Conservation (phyloP, 768 basidiomycete genomes). For the Tulasnella sp. region DNA sequence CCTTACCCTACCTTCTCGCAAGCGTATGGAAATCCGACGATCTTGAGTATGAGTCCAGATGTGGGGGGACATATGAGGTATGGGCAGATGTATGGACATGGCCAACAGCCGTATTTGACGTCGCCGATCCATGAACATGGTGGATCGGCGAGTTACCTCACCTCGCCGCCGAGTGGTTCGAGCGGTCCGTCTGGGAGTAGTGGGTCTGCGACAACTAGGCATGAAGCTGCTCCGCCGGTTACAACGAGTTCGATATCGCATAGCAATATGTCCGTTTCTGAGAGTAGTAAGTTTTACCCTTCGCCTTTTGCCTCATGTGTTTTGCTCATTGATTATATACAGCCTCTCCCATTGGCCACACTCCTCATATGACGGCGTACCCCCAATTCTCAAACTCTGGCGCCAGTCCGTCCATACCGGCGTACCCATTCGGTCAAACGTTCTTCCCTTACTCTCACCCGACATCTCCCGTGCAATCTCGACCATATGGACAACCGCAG, state of each 20-base stretch:
- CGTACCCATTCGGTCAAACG: background rate
- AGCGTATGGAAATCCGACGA: background rate
- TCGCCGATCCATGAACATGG: background rate
- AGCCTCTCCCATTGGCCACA: background rate
- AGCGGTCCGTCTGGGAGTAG: background rate
- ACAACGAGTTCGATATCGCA: background rate
- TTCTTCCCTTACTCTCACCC: slow-evolving; percentile 3
- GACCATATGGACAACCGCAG: background rate
- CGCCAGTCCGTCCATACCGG: background rate
- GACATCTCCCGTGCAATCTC: slow-evolving; percentile 1
- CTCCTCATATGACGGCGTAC: background rate
- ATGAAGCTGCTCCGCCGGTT: background rate
- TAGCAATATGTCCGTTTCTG: background rate
- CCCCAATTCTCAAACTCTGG: slow-evolving; percentile 1
- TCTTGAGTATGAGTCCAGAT: background rate
- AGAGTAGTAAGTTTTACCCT: background rate
- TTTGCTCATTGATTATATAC: too few species aligned
- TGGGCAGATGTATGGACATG: background rate
- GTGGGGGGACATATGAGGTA: background rate
- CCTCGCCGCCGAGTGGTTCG: background rate
- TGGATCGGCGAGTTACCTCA: background rate
- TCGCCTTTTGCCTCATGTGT: too few species aligned
- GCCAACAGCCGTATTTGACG: background rate
- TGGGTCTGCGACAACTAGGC: background rate
- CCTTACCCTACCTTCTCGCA: background rate